These are phyloP conservation scores for Cladosporium velox DNA, from an alignment of 2,329 filamentous ascomycete genomes.

Conservation along the genomic window DNA sequence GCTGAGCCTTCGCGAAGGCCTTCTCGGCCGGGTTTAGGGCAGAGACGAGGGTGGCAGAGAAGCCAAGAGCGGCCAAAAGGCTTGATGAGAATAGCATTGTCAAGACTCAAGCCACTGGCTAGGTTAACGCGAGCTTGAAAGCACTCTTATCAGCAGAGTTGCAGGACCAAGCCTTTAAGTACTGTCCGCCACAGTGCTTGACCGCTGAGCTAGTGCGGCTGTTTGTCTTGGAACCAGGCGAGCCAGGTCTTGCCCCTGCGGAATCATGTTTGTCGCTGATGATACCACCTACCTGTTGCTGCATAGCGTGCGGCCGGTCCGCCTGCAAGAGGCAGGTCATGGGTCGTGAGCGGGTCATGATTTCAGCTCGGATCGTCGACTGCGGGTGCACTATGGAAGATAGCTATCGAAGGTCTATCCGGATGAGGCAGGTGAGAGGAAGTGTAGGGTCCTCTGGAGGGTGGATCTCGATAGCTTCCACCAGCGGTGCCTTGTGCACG, in stretches of 20 bases:
- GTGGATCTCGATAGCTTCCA: background rate
- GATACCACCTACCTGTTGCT: slow-evolving; percentile 18
- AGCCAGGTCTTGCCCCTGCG: background rate
- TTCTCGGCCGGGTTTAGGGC: slow-evolving; percentile 19
- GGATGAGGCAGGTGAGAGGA: slow-evolving; percentile 16
- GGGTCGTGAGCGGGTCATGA: background rate
- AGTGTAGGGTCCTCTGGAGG: background rate
- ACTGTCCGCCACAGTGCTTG: background rate
- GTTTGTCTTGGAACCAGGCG: slow-evolving; percentile 10
- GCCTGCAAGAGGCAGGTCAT: slow-evolving; percentile 13
- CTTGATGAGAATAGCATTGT: slow-evolving; percentile 20
- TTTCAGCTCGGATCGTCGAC: background rate
- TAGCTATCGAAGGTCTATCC: background rate
- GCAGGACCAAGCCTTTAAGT: slow-evolving; percentile 21
- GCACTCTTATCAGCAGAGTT: background rate
- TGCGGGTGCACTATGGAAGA: background rate
- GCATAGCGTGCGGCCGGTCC: slow-evolving; percentile 2
- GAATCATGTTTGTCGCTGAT: slow-evolving; percentile 8
- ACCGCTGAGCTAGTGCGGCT: slow-evolving; percentile 2
- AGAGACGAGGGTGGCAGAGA: slow-evolving; percentile 10
- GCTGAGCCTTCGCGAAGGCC: slow-evolving; percentile 19
- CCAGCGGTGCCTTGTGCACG: background rate
- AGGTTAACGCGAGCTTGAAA: background rate
- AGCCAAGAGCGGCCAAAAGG: slow-evolving; percentile 17
- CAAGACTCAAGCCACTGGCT: slow-evolving; percentile 12